Evolutionary conservation across 202 grass and related monocot genomes (phyloP), one percentile per base, ranked within the genome.

Genomic region (Panicum hallii): DNA sequence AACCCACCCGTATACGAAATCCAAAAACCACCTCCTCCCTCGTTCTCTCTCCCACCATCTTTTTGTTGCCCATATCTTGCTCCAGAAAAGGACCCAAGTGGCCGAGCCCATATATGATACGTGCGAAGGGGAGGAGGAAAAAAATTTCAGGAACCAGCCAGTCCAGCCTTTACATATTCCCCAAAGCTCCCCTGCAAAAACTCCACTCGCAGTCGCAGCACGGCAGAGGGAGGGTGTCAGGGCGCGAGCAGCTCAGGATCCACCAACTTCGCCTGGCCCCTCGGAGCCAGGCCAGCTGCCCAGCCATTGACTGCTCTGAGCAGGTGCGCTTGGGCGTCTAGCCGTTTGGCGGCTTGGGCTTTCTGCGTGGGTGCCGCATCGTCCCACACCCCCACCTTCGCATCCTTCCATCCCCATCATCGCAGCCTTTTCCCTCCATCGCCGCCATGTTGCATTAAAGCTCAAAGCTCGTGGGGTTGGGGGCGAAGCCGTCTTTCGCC

Each of bases 351-450:
- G 57, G 82, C 34, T 85, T 91, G 84, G 45, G 84, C 89, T 90
- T 90, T 83, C 82, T 82, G 69, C 67, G 75, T 55, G 80, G 78
- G 74, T 75, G 68, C 67, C 82, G 63, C 75, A 60, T 43, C 55
- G 55, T 58, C 50, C 2, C 54, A 0, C 2, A 7, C 60, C 77
- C 45, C 9, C 63, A 64, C 76, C 83, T 79, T 67, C 57, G 77
- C 42, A 34, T 84, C 77, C 76, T 93, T 85, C 85, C 82, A 88
- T 88, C 88, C 79, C 74, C 88, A 93, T 88, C 91, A 70, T 72
- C 82, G 55, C 55, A 70, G 78, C 80, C 78, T 87, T 88, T 84
- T 81, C 64, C 28, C 65, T 63, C 63, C 57, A 23, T 79, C 64
- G 65, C 43, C 64, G 65, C 81, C 80, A 87, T 86, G 87, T 52